phyloP scores from a whole-genome alignment of 1,139 yeast genomes.

The Meyerozyma athensensis region DNA sequence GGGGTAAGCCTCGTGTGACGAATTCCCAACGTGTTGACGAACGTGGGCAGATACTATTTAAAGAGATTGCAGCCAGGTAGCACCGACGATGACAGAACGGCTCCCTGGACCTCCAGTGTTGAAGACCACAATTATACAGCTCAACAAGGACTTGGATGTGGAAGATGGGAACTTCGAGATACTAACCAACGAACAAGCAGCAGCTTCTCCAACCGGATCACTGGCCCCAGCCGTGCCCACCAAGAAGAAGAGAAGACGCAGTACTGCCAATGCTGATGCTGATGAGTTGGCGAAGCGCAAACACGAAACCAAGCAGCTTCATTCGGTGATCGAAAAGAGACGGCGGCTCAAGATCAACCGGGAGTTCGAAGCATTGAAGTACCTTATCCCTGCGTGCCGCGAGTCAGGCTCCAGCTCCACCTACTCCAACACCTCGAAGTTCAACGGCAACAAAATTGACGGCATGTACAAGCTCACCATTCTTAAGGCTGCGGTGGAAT shows the following conservation, averaged over 20 bases:
- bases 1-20: conserved; percentile 4
- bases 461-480: conserved; percentile 81
- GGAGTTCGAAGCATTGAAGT: conserved; percentile 77
- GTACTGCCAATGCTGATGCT: conserved; percentile 41
- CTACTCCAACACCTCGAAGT: conserved; percentile 11
- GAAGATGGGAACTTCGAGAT: conserved; percentile 41
- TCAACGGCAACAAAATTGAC: conserved; percentile 40
- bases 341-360: conserved; percentile 75
- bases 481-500: conserved; percentile 75
- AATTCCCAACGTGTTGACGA: conserved; percentile 3
- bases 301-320: conserved; percentile 59
- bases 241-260: conserved; percentile 45
- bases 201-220: conserved; percentile 7
- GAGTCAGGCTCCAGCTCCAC: conserved; percentile 20
- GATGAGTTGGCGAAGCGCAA: conserved; percentile 53
- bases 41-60: conserved; percentile 4
- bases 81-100: conserved; percentile 1
- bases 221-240: conserved; percentile 9
- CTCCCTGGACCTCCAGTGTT: conserved; percentile 58
- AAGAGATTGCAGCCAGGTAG: not conserved
- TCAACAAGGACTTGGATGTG: conserved; percentile 45
- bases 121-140: conserved; percentile 58
- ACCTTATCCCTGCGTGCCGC: conserved; percentile 74
- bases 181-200: conserved; percentile 32
- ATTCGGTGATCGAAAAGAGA: conserved; percentile 75